These are phyloP conservation scores for Rubia yunnanensis DNA, from an alignment of 257 asterid genomes.

Conservation along the genomic window DNA sequence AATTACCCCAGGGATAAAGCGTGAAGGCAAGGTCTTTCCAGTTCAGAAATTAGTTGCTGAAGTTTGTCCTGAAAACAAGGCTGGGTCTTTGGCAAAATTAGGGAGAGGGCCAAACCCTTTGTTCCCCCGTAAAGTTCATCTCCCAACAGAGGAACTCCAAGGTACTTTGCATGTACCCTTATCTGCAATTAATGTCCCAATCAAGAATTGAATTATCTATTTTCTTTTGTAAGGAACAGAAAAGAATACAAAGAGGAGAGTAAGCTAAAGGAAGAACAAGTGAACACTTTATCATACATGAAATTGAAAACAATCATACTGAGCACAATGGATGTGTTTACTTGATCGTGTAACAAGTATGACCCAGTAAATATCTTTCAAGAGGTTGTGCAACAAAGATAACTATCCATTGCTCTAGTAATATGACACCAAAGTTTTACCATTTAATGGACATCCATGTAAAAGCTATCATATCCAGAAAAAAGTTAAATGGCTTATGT, in stretches of 20 bases:
- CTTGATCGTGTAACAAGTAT: neutral
- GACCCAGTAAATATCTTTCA: neutral
- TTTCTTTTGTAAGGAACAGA: neutral
- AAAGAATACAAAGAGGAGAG: neutral
- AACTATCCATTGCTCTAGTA: constrained; percentile 1
- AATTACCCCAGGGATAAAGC: constrained; percentile 75
- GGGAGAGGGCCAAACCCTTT: constrained; percentile 66
- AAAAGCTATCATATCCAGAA: neutral
- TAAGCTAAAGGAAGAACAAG: neutral
- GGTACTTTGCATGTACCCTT: constrained; percentile 88
- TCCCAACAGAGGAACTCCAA: constrained; percentile 87
- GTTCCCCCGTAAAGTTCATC: constrained; percentile 96
- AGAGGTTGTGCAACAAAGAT: neutral
- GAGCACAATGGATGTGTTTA: neutral
- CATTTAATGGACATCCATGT: neutral
- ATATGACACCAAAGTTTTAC: neutral
- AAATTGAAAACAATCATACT: neutral
- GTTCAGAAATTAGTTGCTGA: constrained; percentile 33
- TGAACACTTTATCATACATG: neutral
- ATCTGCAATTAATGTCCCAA: constrained; percentile 37
- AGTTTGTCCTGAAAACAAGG: constrained; percentile 36
- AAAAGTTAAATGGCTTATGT: neutral
- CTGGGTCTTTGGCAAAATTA: constrained; percentile 60
- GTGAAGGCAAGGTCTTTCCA: constrained; percentile 91
- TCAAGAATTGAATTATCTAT: neutral